Percentiles rank a stretch among this genome's conserved stretches.
Evolutionary conservation across 139 green algal genomes (phyloP).

Genomic region (Bryopsis sp.): DNA sequence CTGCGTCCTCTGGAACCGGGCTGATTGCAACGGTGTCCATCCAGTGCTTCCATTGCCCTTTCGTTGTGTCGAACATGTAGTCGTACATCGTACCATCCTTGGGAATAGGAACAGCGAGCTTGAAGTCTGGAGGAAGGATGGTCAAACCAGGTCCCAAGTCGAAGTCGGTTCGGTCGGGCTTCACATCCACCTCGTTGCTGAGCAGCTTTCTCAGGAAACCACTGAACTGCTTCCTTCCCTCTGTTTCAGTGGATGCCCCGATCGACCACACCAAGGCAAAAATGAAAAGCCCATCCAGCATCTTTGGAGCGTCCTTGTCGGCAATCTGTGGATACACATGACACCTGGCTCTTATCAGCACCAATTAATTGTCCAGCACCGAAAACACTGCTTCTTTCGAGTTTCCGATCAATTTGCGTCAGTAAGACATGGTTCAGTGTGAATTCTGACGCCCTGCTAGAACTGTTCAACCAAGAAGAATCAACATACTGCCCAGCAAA

Average conservation of each 20-base stretch:
- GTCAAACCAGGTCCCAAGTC: conserved; percentile 55
- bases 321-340: conserved; percentile 10
- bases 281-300: conserved; percentile 48
- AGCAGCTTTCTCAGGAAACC: conserved; percentile 45
- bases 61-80: conserved; percentile 56
- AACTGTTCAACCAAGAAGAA: too few species aligned
- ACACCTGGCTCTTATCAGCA: too few species aligned
- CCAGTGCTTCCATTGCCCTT: too few species aligned
- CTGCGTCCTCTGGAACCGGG: too few species aligned
- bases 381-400: too few species aligned
- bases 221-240: conserved; percentile 40
- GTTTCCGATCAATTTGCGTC: too few species aligned
- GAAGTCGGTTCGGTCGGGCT: conserved; percentile 38
- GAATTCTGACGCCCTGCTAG: too few species aligned
- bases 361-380: too few species aligned
- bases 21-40: too few species aligned
- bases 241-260: conserved; percentile 38
- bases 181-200: conserved; percentile 27
- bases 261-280: conserved; percentile 57
- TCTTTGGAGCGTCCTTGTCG: conserved; percentile 28
- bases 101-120: conserved; percentile 21
- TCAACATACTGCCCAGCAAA: too few species aligned
- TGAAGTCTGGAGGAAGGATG: conserved; percentile 44
- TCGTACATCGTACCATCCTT: conserved; percentile 55
- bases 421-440: too few species aligned